These are phyloP conservation scores for Colletotrichum chlorophyti DNA, from an alignment of 2,329 filamentous ascomycete genomes.

Conservation along the genomic window DNA sequence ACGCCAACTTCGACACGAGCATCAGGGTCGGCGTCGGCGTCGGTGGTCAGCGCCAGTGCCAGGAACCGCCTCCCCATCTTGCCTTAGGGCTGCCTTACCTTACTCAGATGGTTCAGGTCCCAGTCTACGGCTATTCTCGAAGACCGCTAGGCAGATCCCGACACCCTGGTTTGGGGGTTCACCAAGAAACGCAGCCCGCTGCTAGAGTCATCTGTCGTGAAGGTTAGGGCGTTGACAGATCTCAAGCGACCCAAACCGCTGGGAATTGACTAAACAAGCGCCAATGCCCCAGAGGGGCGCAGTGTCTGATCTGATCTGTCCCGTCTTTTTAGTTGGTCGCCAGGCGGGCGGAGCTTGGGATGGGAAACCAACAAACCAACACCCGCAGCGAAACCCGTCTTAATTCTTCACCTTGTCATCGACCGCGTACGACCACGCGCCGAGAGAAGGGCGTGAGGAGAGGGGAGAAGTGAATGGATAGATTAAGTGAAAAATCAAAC, in stretches of 20 bases:
- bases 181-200: constrained; percentile 30
- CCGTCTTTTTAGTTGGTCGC: constrained; percentile 14
- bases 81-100: constrained; percentile 11
- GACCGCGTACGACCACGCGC: constrained; percentile 13
- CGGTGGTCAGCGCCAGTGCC: too few species aligned
- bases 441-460: too few species aligned
- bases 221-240: constrained; percentile 31
- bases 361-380: constrained; percentile 17
- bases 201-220: constrained; percentile 31
- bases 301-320: constrained; percentile 21
- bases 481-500: too few species aligned
- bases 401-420: constrained; percentile 6
- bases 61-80: constrained; percentile 22
- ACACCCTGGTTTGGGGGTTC: constrained; percentile 31
- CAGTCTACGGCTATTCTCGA: constrained; percentile 28
- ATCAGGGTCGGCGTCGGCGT: too few species aligned
- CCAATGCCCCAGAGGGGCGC: constrained; percentile 29
- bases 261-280: constrained; percentile 30
- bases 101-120: constrained; percentile 6
- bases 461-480: too few species aligned
- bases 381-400: too few species aligned
- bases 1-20: too few species aligned
- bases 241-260: constrained; percentile 31
- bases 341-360: constrained; percentile 6
- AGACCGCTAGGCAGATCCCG: constrained; percentile 28